Conservation (phyloP, 352 stramenopile species). For the Paralagenidium karlingii region DNA sequence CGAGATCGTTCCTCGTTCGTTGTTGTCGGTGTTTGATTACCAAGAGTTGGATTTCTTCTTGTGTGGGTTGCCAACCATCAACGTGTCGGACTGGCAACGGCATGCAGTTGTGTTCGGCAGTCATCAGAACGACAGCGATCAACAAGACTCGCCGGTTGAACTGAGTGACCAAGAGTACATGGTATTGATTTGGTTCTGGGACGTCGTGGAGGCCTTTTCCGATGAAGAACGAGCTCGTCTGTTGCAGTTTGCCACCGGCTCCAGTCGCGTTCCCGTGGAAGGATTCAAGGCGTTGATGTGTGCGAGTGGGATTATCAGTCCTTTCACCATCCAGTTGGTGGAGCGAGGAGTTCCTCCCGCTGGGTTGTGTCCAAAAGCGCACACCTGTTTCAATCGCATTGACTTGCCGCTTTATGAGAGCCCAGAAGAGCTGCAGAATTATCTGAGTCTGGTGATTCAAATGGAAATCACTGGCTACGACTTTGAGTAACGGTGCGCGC, state of each 20-base stretch:
- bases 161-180: constrained; percentile 28
- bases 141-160: constrained; percentile 15
- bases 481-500: constrained; percentile 14
- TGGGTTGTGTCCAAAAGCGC: constrained; percentile 59
- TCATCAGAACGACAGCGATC: constrained; percentile 12
- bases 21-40: constrained; percentile 87
- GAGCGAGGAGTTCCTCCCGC: constrained; percentile 47
- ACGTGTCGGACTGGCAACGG: constrained; percentile 80
- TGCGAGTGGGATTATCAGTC: constrained; percentile 63
- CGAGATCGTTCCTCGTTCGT: constrained; percentile 82
- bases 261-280: constrained; percentile 87
- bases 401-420: constrained; percentile 70
- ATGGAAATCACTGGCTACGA: constrained; percentile 87
- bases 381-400: constrained; percentile 85
- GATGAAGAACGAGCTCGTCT: constrained; percentile 91
- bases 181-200: constrained; percentile 87
- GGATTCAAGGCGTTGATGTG: constrained; percentile 71
- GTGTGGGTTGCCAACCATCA: constrained; percentile 67
- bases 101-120: constrained; percentile 54
- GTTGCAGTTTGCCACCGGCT: constrained; percentile 96
- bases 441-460: constrained; percentile 70
- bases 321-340: constrained; percentile 69
- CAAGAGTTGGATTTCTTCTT: constrained; percentile 95
- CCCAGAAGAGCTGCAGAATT: constrained; percentile 77
- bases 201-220: constrained; percentile 70